phyloP scores from a whole-genome alignment of 2,329 filamentous ascomycete species.

The Botryotinia calthae region DNA sequence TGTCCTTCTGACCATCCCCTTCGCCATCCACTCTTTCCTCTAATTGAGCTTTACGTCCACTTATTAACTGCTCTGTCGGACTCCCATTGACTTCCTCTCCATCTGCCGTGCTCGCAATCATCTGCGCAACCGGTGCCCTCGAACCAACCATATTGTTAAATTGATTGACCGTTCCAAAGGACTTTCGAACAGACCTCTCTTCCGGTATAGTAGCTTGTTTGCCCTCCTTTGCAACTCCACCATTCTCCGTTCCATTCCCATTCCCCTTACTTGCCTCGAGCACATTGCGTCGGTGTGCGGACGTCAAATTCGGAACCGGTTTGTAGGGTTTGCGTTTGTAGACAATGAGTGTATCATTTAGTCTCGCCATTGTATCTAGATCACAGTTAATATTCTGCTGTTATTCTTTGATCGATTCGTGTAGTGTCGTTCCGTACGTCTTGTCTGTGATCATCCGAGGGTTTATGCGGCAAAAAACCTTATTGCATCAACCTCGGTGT shows the following conservation, averaged over 20 bases:
- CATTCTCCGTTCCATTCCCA: not conserved
- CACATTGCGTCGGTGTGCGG: not conserved
- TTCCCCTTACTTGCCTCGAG: not conserved
- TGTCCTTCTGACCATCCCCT: not conserved
- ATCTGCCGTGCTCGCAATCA: not conserved
- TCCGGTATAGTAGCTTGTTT: not conserved
- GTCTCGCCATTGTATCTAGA: not conserved
- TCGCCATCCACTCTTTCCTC: not conserved
- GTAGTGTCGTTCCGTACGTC: not conserved
- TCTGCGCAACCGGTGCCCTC: not conserved
- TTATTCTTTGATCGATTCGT: not conserved
- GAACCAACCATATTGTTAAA: not conserved
- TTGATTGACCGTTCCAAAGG: not conserved
- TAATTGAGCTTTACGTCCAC: not conserved
- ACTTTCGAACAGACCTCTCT: not conserved
- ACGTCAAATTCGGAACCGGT: not conserved
- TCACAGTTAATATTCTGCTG: not conserved
- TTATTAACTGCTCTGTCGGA: not conserved
- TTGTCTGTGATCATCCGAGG: not conserved
- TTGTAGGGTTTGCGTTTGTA: not conserved
- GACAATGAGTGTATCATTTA: not conserved
- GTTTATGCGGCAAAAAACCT: not conserved
- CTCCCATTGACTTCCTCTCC: not conserved
- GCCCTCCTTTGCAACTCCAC: not conserved
- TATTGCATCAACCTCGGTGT: not conserved